Base-by-base conservation (phyloP, 352 stramenopile species). In the Aphanomyces euteiches region DNA sequence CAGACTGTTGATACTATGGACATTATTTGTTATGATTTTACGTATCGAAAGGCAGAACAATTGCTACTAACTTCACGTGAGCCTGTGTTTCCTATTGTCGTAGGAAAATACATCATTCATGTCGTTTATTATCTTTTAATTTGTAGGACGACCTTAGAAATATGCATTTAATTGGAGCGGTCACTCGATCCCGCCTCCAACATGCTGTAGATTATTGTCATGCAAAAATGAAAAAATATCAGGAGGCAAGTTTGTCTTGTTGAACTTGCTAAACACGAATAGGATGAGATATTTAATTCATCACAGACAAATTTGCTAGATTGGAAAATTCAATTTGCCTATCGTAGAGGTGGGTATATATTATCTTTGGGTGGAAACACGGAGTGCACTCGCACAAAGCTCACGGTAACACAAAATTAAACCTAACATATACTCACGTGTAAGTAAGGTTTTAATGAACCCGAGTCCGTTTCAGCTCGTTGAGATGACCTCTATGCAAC, bases 401-500 rank as follows among this genome's bases (percentile, higher is more conserved):
- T 92, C 43, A 92, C 84, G 39, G 86, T 73, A 69, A 17, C 6
- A 5, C 8, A 34, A 7, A 54, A 13, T 17, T 61, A 17, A 28
- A 10, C 13, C 13, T 7, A 48, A 48, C 5, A 68, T 7, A 56
- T 36, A 59, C 34, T 8, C 34, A 36, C 38, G 13, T 21, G 39
- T 7, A 47, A 39, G 17, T 34, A 56, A 73, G 67, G 56, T 93
- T 61, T 71, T 90, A 28, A 79, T 93, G 56, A 78, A 93, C 53
- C 83, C 86, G 67, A 89, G 83, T 63, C 86, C 86, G 19, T 90
- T 93, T 72, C 83, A 91, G 65, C 47, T 93, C 13, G 90, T 93
- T 80, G 83, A 89, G 73, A 92, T 90, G 84, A 93, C 84, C 50
- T 77, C 83, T 6, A 92, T 93, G 83, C 83, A 82, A 54, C 83